These are phyloP conservation scores for Xenoacremonium recifei DNA, from an alignment of 2,329 filamentous ascomycete species.

Conservation along the genomic window DNA sequence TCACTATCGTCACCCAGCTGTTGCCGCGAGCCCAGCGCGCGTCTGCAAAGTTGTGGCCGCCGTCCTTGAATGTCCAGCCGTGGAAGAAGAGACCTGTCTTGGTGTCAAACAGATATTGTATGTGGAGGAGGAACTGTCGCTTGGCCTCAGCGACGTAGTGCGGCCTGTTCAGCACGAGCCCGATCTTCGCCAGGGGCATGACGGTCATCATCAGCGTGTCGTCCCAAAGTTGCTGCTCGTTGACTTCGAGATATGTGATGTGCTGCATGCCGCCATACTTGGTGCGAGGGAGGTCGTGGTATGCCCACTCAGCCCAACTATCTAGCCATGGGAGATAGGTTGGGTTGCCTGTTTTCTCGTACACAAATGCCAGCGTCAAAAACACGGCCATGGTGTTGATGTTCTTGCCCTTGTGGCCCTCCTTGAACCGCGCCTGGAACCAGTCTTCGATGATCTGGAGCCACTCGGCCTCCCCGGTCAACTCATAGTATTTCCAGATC, in stretches of 20 bases:
- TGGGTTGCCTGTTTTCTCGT: slow-evolving; percentile 68
- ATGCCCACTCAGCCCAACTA: slow-evolving; percentile 79
- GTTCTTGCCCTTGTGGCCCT: slow-evolving; percentile 76
- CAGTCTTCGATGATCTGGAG: slow-evolving; percentile 69
- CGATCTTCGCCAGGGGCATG: slow-evolving; percentile 77
- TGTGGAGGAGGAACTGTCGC: slow-evolving; percentile 72
- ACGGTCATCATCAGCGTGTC: slow-evolving; percentile 90
- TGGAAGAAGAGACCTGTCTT: slow-evolving; percentile 75
- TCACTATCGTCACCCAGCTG: slow-evolving; percentile 78
- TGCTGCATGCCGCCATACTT: slow-evolving; percentile 73
- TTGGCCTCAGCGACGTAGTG: slow-evolving; percentile 78
- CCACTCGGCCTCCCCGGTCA: slow-evolving; percentile 61
- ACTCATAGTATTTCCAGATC: slow-evolving; percentile 76
- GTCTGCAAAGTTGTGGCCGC: slow-evolving; percentile 60
- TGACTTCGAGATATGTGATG: slow-evolving; percentile 68
- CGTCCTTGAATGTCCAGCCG: slow-evolving; percentile 74
- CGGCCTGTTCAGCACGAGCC: slow-evolving; percentile 64
- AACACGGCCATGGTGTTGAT: slow-evolving; percentile 84
- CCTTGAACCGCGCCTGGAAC: slow-evolving; percentile 67
- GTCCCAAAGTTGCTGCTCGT: slow-evolving; percentile 78
- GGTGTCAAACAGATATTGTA: slow-evolving; percentile 75
- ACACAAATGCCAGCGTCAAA: slow-evolving; percentile 73
- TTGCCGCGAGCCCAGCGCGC: slow-evolving; percentile 62
- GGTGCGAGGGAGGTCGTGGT: slow-evolving; percentile 72
- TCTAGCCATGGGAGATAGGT: slow-evolving; percentile 77